These are phyloP conservation scores for Phytopythium ostracodes DNA, from an alignment of 352 stramenopile species.

Conservation along the genomic window DNA sequence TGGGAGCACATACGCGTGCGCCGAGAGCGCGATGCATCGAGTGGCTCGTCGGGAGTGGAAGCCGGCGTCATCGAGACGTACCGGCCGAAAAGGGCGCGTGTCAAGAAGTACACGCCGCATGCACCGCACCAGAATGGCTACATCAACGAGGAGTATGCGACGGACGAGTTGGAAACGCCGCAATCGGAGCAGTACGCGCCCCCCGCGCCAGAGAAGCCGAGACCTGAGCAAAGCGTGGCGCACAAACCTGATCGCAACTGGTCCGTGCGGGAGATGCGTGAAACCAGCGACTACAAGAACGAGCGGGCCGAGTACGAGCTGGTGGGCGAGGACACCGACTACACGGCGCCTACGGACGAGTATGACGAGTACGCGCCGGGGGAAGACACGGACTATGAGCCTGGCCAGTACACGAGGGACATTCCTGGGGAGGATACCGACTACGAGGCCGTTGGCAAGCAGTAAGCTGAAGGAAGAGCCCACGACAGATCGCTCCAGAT, in stretches of 20 bases:
- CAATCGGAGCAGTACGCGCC: too few relatives aligned
- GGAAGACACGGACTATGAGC: background rate
- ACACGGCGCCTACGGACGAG: background rate
- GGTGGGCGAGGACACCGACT: background rate
- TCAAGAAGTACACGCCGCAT: background rate
- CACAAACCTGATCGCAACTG: background rate
- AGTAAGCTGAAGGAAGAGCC: background rate
- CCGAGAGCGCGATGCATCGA: background rate
- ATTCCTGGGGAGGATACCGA: background rate
- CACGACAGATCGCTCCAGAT: background rate
- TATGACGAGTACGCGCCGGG: background rate
- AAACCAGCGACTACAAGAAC: background rate
- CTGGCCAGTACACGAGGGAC: background rate
- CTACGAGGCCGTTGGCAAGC: background rate
- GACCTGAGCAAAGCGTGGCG: background rate
- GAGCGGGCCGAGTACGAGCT: background rate
- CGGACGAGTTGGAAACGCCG: too few relatives aligned
- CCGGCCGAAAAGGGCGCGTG: background rate
- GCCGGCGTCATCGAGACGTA: slow-evolving; percentile 1
- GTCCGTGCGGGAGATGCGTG: background rate
- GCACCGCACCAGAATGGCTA: background rate
- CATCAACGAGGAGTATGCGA: too few relatives aligned
- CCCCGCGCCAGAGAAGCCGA: background rate
- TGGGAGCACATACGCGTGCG: background rate
- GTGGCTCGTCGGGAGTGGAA: background rate